These are phyloP conservation scores for Pythium brachiatum DNA, from an alignment of 352 stramenopile genomes.

Conservation along the genomic window DNA sequence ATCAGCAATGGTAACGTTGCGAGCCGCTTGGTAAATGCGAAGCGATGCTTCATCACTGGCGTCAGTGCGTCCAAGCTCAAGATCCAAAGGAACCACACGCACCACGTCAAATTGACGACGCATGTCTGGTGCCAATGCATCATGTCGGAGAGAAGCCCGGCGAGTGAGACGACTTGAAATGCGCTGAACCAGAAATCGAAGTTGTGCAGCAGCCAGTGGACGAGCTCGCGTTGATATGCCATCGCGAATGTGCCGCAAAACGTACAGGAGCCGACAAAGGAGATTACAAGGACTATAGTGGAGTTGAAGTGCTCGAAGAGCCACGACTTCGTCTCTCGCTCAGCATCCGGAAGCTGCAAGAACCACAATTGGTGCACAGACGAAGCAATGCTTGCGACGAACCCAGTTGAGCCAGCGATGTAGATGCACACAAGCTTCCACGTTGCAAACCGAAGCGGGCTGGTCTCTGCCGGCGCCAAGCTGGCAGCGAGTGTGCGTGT, in stretches of 20 bases:
- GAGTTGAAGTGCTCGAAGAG: background rate
- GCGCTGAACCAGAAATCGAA: constrained; percentile 16
- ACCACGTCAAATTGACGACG: background rate
- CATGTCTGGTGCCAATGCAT: background rate
- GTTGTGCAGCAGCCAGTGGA: constrained; percentile 8
- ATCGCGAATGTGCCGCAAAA: background rate
- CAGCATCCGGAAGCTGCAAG: background rate
- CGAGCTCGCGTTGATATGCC: constrained; percentile 9
- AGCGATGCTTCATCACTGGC: constrained; percentile 4
- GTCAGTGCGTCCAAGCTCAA: constrained; percentile 14
- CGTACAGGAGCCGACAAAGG: background rate
- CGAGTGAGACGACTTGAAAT: background rate
- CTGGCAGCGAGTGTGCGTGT: background rate
- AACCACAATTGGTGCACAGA: background rate
- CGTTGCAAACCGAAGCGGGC: background rate
- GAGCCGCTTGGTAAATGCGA: background rate
- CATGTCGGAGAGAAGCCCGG: constrained; percentile 4
- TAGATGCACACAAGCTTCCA: background rate
- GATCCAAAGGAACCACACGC: constrained; percentile 9
- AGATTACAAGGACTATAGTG: background rate
- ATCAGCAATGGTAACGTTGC: background rate
- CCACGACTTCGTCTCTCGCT: background rate
- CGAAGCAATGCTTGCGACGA: background rate
- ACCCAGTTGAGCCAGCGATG: background rate
- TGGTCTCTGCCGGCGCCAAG: too few relatives aligned